A percentile compares a stretch with the other conserved stretches of the same genome.
These are phyloP conservation scores for Penicillium subrubescens DNA, from an alignment of 495 filamentous ascomycete species.

Conservation along the genomic window DNA sequence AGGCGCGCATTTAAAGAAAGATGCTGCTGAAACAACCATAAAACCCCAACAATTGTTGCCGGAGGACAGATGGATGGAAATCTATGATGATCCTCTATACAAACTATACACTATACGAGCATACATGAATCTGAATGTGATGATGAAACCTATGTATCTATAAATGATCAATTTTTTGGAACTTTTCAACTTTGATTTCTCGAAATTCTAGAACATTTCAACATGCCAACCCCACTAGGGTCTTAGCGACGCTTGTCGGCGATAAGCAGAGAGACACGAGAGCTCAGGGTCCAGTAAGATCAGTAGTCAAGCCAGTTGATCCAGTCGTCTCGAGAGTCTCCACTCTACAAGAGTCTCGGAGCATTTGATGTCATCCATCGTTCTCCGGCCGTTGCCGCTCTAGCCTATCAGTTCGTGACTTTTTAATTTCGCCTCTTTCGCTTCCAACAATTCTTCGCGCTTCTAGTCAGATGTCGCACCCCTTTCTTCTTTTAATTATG, in stretches of 20 bases:
- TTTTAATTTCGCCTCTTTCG: constrained; percentile 12
- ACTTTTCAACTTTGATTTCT: neutral
- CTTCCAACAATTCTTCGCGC: constrained; percentile 1
- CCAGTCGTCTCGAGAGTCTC: constrained; percentile 10
- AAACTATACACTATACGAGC: neutral
- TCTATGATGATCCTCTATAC: neutral
- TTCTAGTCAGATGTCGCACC: neutral
- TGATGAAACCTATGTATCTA: neutral
- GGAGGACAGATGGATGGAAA: neutral
- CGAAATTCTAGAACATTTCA: neutral
- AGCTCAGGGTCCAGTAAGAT: neutral
- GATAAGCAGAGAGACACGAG: neutral
- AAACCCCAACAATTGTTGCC: neutral
- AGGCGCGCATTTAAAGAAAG: constrained; percentile 26
- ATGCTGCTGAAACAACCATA: neutral
- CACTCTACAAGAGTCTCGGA: constrained; percentile 13
- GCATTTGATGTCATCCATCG: constrained; percentile 36
- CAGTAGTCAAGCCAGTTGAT: constrained; percentile 5
- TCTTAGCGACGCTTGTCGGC: constrained; percentile 10
- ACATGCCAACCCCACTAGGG: neutral
- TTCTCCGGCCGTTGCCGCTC: constrained; percentile 30
- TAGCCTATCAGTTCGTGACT: constrained; percentile 9
- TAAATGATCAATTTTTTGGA: neutral
- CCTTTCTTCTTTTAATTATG: constrained; percentile 3
- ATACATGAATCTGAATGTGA: neutral